These are phyloP conservation scores for Pseudopyricularia cyperi DNA, from an alignment of 2,329 filamentous ascomycete species.

Conservation along the genomic window DNA sequence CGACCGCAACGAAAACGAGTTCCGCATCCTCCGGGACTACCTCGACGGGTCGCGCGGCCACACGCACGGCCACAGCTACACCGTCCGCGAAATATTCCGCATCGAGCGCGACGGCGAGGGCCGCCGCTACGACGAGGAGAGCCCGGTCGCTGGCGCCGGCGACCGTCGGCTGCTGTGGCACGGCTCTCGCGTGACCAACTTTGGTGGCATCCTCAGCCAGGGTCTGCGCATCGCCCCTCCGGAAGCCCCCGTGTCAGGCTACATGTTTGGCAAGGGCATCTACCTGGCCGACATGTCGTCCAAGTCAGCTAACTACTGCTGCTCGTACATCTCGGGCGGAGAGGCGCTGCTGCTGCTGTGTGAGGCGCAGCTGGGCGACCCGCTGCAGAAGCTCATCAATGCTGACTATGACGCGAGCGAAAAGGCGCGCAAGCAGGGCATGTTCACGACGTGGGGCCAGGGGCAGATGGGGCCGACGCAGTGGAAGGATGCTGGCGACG, in stretches of 20 bases:
- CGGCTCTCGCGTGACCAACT: slow-evolving; percentile 72
- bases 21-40: slow-evolving; percentile 50
- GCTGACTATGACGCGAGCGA: slow-evolving; percentile 51
- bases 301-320: slow-evolving; percentile 74
- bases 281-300: slow-evolving; percentile 77
- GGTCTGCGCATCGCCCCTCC: slow-evolving; percentile 82
- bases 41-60: slow-evolving; percentile 51
- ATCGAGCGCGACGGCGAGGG: slow-evolving; percentile 64
- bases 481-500: slow-evolving; percentile 61
- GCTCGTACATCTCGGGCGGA: slow-evolving; percentile 43
- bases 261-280: slow-evolving; percentile 86
- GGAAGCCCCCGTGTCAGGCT: slow-evolving; percentile 65
- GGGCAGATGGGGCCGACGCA: slow-evolving; percentile 48
- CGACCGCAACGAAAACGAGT: slow-evolving; percentile 46
- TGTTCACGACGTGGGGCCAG: slow-evolving; percentile 57
- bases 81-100: slow-evolving; percentile 66
- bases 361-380: slow-evolving; percentile 69
- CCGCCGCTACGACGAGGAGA: slow-evolving; percentile 49
- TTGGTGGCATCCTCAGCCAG: slow-evolving; percentile 74
- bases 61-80: slow-evolving; percentile 50
- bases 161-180: slow-evolving; percentile 78
- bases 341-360: slow-evolving; percentile 69
- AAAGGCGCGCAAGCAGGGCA: slow-evolving; percentile 44
- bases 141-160: slow-evolving; percentile 25
- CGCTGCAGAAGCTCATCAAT: slow-evolving; percentile 50